Base-by-base conservation (phyloP, 768 basidiomycete species). In the Leccinum imitatum region DNA sequence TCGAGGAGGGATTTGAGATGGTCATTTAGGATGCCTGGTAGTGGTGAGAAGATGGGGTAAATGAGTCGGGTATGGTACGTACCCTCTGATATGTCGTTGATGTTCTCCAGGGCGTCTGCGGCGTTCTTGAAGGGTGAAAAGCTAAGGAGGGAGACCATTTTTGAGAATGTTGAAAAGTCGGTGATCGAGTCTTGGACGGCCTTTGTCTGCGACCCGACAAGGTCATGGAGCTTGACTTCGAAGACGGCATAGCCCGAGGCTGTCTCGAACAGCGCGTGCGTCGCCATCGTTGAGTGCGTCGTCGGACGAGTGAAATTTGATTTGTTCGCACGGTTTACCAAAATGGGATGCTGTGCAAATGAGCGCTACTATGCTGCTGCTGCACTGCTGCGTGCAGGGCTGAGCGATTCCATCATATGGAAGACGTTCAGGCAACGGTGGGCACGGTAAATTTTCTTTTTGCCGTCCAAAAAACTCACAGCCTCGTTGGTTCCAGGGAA, bases 31-130 rank as follows among this genome's bases (percentile, higher is more conserved):
- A 95, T 84, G 60, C 94, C 95, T 96, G 65, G 4, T 39, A 17
- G 58, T 13, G 56, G 50, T 25, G 35, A 11, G 4, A 33, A 1
- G 6, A 11, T 23, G 0, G 14, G 2, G 30, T 3, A 6, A n/a
- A 7, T 2, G 2, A 31, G 5, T 25, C 6, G 11, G 5, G 4
- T 44, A 2, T 4, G 10, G 14, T 27, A 77, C 84, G 31, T 61
- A 94, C 96, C 94, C 81, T 98, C 95, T 10, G 95, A 97, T 15
- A 98, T 75, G 76, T 98, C 96, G 71, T 98, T 98, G 54, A 89
- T 89, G 67, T 97, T 98, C 78, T 98, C 94, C 65, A 98, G 80
- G 35, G 95, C 95, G 71, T 95, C 88, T 0, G 92, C 94, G 23
- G 95, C 93, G 60, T 80, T 94, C 75, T 92, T 93, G 82, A 96